Evolutionary conservation across 163 green algal genomes (phyloP).

Genomic region (Volvox carteri): DNA sequence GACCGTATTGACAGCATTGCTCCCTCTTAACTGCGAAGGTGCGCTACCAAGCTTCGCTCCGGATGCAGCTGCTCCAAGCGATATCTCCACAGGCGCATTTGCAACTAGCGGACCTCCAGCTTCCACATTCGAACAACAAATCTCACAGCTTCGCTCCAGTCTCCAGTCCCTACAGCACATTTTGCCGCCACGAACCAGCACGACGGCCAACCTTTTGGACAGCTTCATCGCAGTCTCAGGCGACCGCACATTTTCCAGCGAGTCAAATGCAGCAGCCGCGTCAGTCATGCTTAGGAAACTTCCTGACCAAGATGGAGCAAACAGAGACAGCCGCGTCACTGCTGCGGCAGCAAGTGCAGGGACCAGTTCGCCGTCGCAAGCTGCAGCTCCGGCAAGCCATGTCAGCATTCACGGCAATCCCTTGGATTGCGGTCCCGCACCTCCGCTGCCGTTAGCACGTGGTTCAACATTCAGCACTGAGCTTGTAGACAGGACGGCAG

Average conservation of each 20-base stretch:
- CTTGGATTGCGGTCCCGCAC: not conserved
- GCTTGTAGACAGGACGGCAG: not conserved
- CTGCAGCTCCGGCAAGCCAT: not conserved
- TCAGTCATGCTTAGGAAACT: not conserved
- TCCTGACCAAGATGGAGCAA: not conserved
- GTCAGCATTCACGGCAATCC: not conserved
- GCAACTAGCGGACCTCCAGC: not conserved
- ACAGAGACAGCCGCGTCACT: not conserved
- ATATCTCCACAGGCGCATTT: not conserved
- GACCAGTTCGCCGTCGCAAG: too few species aligned
- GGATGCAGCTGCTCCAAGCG: not conserved
- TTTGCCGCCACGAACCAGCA: constrained; percentile 31
- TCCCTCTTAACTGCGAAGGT: too few species aligned
- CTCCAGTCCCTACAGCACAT: constrained; percentile 51
- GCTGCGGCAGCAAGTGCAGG: too few species aligned
- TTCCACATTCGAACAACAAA: constrained; percentile 10
- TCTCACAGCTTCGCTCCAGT: constrained; percentile 39
- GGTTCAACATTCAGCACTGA: not conserved
- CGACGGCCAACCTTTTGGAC: constrained; percentile 47
- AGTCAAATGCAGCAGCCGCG: not conserved
- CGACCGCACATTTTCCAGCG: not conserved
- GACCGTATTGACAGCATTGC: too few species aligned
- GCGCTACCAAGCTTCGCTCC: too few species aligned
- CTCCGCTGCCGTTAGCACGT: not conserved
- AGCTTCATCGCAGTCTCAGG: constrained; percentile 44